Evolutionary conservation across 176 grass and related monocot genomes (phyloP).

Genomic region (Cocos nucifera): DNA sequence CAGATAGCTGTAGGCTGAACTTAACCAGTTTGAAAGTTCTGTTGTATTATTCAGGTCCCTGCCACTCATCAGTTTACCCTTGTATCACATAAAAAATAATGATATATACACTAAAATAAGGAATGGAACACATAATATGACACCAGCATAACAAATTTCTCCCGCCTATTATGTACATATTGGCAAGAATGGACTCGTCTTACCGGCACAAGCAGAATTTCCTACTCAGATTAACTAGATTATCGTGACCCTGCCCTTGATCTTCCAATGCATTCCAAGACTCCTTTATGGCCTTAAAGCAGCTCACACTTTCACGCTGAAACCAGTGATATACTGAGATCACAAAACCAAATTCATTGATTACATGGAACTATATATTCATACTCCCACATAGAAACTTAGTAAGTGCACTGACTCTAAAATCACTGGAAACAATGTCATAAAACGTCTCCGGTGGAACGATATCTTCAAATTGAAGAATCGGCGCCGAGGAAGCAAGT

Average conservation of each 20-base stretch:
- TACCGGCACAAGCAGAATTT: slow-evolving; percentile 80
- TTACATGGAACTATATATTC: background rate
- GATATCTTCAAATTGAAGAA: slow-evolving; percentile 95
- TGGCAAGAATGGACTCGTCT: slow-evolving; percentile 2
- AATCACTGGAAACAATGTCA: slow-evolving; percentile 84
- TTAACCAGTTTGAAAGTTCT: slow-evolving; percentile 78
- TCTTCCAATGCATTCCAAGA: slow-evolving; percentile 67
- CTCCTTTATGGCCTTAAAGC: slow-evolving; percentile 74
- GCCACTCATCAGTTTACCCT: background rate
- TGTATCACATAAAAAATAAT: too few relatives aligned
- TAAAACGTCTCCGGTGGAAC: slow-evolving; percentile 69
- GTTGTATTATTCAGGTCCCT: slow-evolving; percentile 59
- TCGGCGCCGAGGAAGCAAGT: slow-evolving; percentile 76
- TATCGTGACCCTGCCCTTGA: slow-evolving; percentile 43
- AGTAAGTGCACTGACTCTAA: slow-evolving; percentile 40
- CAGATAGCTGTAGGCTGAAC: slow-evolving; percentile 86
- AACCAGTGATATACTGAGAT: slow-evolving; percentile 20
- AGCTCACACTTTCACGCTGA: slow-evolving; percentile 79
- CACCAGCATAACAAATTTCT: too few relatives aligned
- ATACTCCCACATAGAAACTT: background rate
- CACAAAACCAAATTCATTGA: background rate
- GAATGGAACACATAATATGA: too few relatives aligned
- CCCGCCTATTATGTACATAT: background rate
- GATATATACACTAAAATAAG: too few relatives aligned
- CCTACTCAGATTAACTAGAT: slow-evolving; percentile 65